Conservation (phyloP, 371 early-diverging fungal species). For the Fennellomyces sp. region DNA sequence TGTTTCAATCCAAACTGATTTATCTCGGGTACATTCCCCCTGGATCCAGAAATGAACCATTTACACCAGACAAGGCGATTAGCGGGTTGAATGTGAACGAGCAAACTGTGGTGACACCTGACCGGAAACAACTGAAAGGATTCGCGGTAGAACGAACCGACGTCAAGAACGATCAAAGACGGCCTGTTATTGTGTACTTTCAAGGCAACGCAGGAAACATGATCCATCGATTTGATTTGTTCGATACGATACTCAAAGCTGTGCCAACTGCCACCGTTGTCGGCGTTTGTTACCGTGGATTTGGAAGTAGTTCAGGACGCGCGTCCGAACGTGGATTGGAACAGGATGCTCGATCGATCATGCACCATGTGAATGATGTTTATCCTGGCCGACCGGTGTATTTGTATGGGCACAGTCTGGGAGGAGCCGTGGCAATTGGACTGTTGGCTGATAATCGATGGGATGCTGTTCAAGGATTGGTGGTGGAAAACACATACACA, state of each 20-base stretch:
- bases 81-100: slow-evolving; percentile 14
- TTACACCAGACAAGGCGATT: slow-evolving; percentile 1
- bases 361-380: slow-evolving; percentile 13
- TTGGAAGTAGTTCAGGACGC: slow-evolving; percentile 35
- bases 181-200: slow-evolving; percentile 11
- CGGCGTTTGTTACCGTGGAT: slow-evolving; percentile 45
- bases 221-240: slow-evolving; percentile 37
- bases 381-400: slow-evolving; percentile 23
- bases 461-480: slow-evolving; percentile 28
- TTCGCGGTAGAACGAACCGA: slow-evolving; percentile 21
- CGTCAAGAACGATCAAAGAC: background rate
- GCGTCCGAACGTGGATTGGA: slow-evolving; percentile 37
- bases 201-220: slow-evolving; percentile 51
- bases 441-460: slow-evolving; percentile 6
- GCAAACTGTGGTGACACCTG: slow-evolving; percentile 17
- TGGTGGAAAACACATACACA: slow-evolving; percentile 51
- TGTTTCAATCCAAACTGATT: slow-evolving; percentile 48
- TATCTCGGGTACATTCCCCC: slow-evolving; percentile 46
- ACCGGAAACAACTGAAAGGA: slow-evolving; percentile 24
- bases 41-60: slow-evolving; percentile 31
- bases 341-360: slow-evolving; percentile 32
- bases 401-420: slow-evolving; percentile 44
- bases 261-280: slow-evolving; percentile 25
- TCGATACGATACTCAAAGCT: slow-evolving; percentile 18
- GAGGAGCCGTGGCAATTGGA: slow-evolving; percentile 38